Evolutionary conservation across 192 early-diverging fungal genomes (phyloP).

Genomic region (Dispira simplex): DNA sequence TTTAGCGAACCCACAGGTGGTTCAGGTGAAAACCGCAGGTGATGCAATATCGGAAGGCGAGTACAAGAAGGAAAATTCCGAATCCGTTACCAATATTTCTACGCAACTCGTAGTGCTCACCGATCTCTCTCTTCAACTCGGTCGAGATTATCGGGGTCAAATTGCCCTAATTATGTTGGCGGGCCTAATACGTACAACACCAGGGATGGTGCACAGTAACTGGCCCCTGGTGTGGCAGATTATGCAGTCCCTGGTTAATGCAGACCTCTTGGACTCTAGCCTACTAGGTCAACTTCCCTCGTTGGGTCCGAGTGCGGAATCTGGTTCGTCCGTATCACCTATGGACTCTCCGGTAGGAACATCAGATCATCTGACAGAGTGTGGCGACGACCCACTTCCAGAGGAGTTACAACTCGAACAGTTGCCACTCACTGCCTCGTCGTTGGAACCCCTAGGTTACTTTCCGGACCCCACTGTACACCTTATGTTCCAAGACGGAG

Average conservation of each 20-base stretch:
- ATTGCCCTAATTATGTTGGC: slow-evolving; percentile 81
- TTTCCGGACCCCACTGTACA: slow-evolving; percentile 1
- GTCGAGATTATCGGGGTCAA: slow-evolving; percentile 77
- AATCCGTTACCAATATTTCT: slow-evolving; percentile 22
- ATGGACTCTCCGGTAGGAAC: no score
- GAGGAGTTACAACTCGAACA: no score
- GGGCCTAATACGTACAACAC: slow-evolving; percentile 33
- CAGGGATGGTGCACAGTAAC: slow-evolving; percentile 42
- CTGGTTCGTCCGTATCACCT: no score
- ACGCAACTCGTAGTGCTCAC: slow-evolving; percentile 34
- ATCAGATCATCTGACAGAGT: no score
- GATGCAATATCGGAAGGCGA: background rate
- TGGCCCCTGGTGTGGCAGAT: slow-evolving; percentile 58
- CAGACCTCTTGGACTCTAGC: slow-evolving; percentile 17
- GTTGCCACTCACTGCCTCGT: background rate
- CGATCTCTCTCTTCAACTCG: slow-evolving; percentile 66
- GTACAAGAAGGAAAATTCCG: slow-evolving; percentile 27
- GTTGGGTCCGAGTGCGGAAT: no score
- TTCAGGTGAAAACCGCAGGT: slow-evolving; percentile 16
- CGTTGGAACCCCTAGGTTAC: background rate
- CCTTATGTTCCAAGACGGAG: background rate
- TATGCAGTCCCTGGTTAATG: slow-evolving; percentile 26
- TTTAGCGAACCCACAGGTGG: slow-evolving; percentile 20
- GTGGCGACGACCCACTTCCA: no score
- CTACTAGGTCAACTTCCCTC: no score